These are phyloP conservation scores for Tolypocladium tropicale DNA, from an alignment of 2,329 filamentous ascomycete genomes.

Conservation along the genomic window DNA sequence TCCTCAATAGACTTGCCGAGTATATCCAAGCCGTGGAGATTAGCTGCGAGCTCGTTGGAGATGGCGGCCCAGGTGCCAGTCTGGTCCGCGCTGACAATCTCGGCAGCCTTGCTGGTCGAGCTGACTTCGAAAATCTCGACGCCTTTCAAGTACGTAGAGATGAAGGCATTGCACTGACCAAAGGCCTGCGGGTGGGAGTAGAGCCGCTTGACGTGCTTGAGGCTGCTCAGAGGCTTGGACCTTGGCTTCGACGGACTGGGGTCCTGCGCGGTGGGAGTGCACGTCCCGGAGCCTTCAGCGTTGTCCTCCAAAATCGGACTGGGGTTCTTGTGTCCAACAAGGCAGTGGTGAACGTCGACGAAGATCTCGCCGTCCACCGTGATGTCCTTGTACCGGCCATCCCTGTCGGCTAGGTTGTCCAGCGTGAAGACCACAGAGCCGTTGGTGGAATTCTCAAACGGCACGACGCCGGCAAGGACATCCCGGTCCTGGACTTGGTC, in stretches of 20 bases:
- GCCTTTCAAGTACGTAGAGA: constrained; percentile 57
- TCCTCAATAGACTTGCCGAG: constrained; percentile 65
- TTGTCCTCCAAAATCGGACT: constrained; percentile 16
- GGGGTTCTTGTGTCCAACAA: constrained; percentile 47
- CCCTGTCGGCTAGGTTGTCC: constrained; percentile 74
- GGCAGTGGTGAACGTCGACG: constrained; percentile 77
- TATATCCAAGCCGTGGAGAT: constrained; percentile 56
- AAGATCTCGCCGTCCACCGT: constrained; percentile 77
- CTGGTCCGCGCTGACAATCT: constrained; percentile 55
- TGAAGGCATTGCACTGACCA: constrained; percentile 76
- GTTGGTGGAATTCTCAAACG: constrained; percentile 94
- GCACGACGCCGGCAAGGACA: constrained; percentile 68
- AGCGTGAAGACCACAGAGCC: constrained; percentile 85
- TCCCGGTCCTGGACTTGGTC: constrained; percentile 58
- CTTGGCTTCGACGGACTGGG: constrained; percentile 34
- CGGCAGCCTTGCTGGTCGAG: constrained; percentile 76
- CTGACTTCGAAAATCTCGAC: constrained; percentile 75
- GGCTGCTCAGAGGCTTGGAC: constrained; percentile 35
- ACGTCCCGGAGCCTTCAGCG: constrained; percentile 29
- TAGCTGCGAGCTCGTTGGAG: constrained; percentile 63
- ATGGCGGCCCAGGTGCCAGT: constrained; percentile 63
- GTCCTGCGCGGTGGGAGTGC: constrained; percentile 37
- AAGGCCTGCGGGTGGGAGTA: constrained; percentile 96
- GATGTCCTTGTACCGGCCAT: constrained; percentile 53
- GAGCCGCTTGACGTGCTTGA: constrained; percentile 59